These are phyloP conservation scores for Quercus agrifolia DNA, from an alignment of 306 rosid genomes.

Conservation along the genomic window DNA sequence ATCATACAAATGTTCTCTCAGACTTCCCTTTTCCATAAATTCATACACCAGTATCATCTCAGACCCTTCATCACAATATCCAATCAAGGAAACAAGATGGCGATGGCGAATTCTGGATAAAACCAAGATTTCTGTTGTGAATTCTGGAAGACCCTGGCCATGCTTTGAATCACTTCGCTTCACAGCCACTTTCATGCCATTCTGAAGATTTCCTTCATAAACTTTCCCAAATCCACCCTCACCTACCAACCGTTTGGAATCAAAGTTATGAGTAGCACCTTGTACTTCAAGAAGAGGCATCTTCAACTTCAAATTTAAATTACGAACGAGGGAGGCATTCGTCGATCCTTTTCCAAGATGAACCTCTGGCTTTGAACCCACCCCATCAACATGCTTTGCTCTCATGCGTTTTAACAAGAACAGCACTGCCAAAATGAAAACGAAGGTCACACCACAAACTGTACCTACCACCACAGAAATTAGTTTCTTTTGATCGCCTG, in stretches of 20 bases:
- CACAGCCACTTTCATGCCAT: constrained; percentile 40
- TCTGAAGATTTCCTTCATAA: constrained; percentile 39
- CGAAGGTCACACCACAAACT: constrained; percentile 24
- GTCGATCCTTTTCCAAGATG: constrained; percentile 7
- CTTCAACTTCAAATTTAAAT: constrained; percentile 38
- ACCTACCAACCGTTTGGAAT: constrained; percentile 27
- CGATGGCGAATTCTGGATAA: constrained; percentile 51
- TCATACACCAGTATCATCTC: constrained; percentile 60
- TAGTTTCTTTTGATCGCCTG: not conserved
- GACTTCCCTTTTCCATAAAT: constrained; percentile 51
- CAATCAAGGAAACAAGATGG: constrained; percentile 51
- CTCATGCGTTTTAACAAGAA: constrained; percentile 30
- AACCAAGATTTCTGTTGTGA: constrained; percentile 48
- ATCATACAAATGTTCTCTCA: constrained; percentile 40
- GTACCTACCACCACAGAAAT: constrained; percentile 20
- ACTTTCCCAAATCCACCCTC: constrained; percentile 60
- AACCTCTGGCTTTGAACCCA: constrained; percentile 5
- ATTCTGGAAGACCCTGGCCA: constrained; percentile 49
- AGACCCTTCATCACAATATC: constrained; percentile 43
- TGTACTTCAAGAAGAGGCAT: constrained; percentile 36
- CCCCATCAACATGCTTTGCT: constrained; percentile 1
- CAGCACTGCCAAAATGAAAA: not conserved
- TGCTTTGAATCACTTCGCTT: constrained; percentile 49
- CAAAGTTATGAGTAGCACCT: constrained; percentile 35
- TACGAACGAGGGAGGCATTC: constrained; percentile 30